Base-by-base conservation (phyloP, 352 stramenopile genomes). In the Elongisporangium undulatum region DNA sequence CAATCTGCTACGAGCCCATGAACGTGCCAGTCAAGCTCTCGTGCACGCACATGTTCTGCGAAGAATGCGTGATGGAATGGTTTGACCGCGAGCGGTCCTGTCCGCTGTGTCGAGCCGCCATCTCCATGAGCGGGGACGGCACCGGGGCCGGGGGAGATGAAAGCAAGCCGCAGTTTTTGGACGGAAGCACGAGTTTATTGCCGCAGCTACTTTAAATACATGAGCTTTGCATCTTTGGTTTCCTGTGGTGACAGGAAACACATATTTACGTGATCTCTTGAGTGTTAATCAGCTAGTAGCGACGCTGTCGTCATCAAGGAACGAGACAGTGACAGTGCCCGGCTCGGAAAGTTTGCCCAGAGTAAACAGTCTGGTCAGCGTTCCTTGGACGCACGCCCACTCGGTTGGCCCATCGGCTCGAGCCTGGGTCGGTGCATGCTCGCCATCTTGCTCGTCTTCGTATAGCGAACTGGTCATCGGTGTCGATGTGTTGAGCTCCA, bases 1-100 rank as follows among this genome's bases (percentile, higher is more conserved):
- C 82, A 13, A 94, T 94, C 50, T 94, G 84, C 68, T 94, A 94
- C 58, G 84, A 94, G 38, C 26, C 67, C 2, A 90, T 94, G 84
- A 68, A 79, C 6, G 62, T 64, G 22, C 84, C 84, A 9, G 84
- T 94, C 24, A 87, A 92, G 54, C 77, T 94, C 20, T 69, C 68
- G 53, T 94, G 84, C 51, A 74, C 79, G 45, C 84, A 94, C 66
- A 83, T 94, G 73, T 94, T 94, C 59, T 94, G 84, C 58, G 84
- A 94, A 64, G 84, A 92, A 45, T 94, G 84, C 58, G 82, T 94
- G 50, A 82, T 74, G 22, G 84, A 94, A 52, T 94, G 84, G 84
- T 89, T 94, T 58, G 81, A 94, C 39, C 82, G 86, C 55, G 84
- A 94, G 63, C 79, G 81, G n/a, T 90, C 79, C 3, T 94, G 84